These are phyloP conservation scores for Odontarrhena argentea DNA, from an alignment of 345 rosid species.

Conservation along the genomic window DNA sequence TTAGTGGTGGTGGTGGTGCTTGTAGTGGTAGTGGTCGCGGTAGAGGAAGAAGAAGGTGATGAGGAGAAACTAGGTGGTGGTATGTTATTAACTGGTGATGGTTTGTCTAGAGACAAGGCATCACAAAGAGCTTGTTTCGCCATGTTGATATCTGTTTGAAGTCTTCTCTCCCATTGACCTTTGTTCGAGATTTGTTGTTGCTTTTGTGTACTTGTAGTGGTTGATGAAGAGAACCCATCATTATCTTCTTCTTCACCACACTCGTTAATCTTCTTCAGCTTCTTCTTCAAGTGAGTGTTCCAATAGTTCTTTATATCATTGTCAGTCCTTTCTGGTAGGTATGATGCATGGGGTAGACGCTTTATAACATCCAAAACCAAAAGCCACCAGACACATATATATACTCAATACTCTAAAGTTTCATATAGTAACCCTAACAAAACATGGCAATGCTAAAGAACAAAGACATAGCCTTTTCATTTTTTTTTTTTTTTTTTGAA, in stretches of 20 bases:
- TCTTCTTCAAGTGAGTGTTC: conserved; percentile 94
- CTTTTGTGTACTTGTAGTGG: conserved; percentile 27
- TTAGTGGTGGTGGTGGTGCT: conserved; percentile 36
- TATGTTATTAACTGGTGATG: conserved; percentile 24
- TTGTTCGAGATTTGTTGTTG: conserved; percentile 46
- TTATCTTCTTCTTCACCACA: conserved; percentile 30
- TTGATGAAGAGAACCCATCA: conserved; percentile 34
- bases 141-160: conserved; percentile 84
- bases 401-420: background rate
- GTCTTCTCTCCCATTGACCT: conserved; percentile 95
- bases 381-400: conserved; percentile 18
- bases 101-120: conserved; percentile 76
- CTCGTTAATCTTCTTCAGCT: conserved; percentile 62
- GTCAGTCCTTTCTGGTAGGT: conserved; percentile 95
- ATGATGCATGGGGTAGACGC: conserved; percentile 79
- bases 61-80: conserved; percentile 36
- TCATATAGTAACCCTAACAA: background rate
- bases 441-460: conserved; percentile 34
- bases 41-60: conserved; percentile 41
- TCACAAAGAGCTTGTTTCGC: conserved; percentile 83
- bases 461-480: conserved; percentile 23
- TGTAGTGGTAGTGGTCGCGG: conserved; percentile 35
- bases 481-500: background rate
- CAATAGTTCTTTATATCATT: conserved; percentile 95
- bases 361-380: no score